Conservation (phyloP, 352 stramenopile genomes). For the Peronospora belbahrii region DNA sequence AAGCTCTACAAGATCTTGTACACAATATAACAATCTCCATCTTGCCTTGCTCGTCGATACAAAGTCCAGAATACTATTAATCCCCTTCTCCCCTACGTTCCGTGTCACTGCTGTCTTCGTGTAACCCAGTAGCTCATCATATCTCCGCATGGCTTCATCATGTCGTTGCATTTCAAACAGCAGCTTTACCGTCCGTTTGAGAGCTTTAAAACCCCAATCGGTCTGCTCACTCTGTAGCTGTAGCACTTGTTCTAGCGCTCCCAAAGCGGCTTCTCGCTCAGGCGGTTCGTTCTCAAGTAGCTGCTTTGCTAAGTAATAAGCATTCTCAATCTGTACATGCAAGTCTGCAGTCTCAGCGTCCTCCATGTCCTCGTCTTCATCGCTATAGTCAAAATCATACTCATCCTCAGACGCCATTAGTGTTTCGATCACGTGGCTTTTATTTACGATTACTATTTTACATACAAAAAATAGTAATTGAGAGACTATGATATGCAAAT, state of each 20-base stretch:
- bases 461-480: too few species aligned
- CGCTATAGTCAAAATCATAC: slow-evolving; percentile 90
- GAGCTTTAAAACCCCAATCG: slow-evolving; percentile 91
- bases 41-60: slow-evolving; percentile 78
- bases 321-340: slow-evolving; percentile 89
- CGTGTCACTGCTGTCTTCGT: slow-evolving; percentile 85
- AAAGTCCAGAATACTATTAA: slow-evolving; percentile 93
- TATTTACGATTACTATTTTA: too few species aligned
- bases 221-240: slow-evolving; percentile 44
- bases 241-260: slow-evolving; percentile 47
- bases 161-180: slow-evolving; percentile 72
- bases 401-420: slow-evolving; percentile 28
- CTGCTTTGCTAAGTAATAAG: slow-evolving; percentile 90
- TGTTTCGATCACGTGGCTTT: too few species aligned
- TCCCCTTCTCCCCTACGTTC: slow-evolving; percentile 92
- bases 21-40: neutral
- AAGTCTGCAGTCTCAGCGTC: slow-evolving; percentile 57
- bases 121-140: slow-evolving; percentile 87
- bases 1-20: neutral
- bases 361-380: slow-evolving; percentile 88
- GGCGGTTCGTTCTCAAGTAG: slow-evolving; percentile 52
- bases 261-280: slow-evolving; percentile 32
- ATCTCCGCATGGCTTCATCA: slow-evolving; percentile 70
- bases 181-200: slow-evolving; percentile 93
- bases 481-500: too few species aligned